These are phyloP conservation scores for Adansonia gregorii DNA, from an alignment of 441 rosid genomes.

Conservation along the genomic window DNA sequence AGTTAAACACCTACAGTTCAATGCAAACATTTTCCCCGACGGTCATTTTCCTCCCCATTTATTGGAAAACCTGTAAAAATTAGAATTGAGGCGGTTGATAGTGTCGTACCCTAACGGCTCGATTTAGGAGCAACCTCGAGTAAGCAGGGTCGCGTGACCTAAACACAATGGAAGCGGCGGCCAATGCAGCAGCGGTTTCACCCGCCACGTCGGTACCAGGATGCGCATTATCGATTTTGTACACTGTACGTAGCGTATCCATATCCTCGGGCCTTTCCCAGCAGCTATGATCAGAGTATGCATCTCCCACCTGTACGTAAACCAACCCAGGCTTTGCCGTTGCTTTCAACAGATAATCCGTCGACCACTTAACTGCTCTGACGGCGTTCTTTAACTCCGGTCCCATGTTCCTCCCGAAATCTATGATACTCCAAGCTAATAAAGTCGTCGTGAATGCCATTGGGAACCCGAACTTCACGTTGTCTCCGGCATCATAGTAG, in stretches of 20 bases:
- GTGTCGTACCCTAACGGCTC: conserved; percentile 67
- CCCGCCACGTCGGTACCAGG: conserved; percentile 80
- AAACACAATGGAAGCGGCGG: conserved; percentile 73
- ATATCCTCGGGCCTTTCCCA: conserved; percentile 82
- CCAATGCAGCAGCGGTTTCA: conserved; percentile 73
- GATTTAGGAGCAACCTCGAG: conserved; percentile 54
- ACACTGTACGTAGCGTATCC: conserved; percentile 65
- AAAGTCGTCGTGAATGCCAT: conserved; percentile 78
- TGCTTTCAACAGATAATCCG: conserved; percentile 68
- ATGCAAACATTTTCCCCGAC: conserved; percentile 33
- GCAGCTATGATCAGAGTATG: conserved; percentile 69
- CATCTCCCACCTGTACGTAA: conserved; percentile 68
- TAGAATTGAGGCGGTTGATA: conserved; percentile 19
- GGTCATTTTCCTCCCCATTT: conserved; percentile 32
- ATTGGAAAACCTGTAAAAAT: no score
- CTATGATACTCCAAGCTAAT: conserved; percentile 70
- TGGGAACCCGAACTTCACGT: conserved; percentile 71
- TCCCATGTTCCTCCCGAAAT: conserved; percentile 67
- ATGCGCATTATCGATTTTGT: conserved; percentile 54
- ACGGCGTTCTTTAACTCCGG: conserved; percentile 60
- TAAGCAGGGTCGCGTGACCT: conserved; percentile 65
- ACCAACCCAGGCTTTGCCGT: conserved; percentile 58
- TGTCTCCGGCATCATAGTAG: conserved; percentile 78
- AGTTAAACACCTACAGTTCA: conserved; percentile 62
- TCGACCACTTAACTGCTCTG: conserved; percentile 61